A percentile compares a stretch with the other conserved stretches of the same genome.
phyloP scores from a whole-genome alignment of 2,329 filamentous ascomycete genomes.

The Fusarium caatingaense region DNA sequence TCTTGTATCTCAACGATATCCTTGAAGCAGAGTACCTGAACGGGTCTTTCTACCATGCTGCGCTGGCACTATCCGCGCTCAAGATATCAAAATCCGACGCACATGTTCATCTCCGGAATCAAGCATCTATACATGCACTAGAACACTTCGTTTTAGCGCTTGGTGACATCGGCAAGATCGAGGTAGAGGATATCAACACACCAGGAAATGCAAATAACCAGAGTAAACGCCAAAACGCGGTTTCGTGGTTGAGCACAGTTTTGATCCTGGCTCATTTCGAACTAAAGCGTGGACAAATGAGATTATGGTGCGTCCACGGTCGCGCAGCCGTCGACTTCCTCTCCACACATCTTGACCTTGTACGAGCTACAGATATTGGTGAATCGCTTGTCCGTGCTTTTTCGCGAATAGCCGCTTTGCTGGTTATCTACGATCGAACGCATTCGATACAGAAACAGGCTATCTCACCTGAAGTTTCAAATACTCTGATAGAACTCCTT shows the following conservation, averaged over 20 bases:
- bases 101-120: neutral
- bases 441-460: constrained; percentile 18
- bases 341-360: constrained; percentile 8
- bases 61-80: constrained; percentile 20
- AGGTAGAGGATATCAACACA: constrained; percentile 6
- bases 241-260: constrained; percentile 30
- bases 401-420: constrained; percentile 27
- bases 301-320: constrained; percentile 35
- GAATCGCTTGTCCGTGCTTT: constrained; percentile 31
- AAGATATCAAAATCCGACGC: constrained; percentile 21
- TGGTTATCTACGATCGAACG: constrained; percentile 36
- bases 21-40: constrained; percentile 6
- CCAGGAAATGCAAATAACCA: constrained; percentile 2
- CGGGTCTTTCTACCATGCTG: constrained; percentile 31
- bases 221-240: constrained; percentile 9
- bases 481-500: constrained; percentile 6
- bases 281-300: constrained; percentile 27
- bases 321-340: constrained; percentile 29
- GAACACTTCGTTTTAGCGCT: constrained; percentile 34
- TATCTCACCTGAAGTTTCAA: constrained; percentile 12
- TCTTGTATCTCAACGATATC: constrained; percentile 20
- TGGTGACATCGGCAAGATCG: constrained; percentile 12
- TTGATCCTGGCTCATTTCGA: constrained; percentile 32
- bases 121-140: constrained; percentile 22
- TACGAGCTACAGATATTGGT: constrained; percentile 6